Evolutionary conservation across 495 filamentous ascomycete genomes (phyloP), one percentile per base, ranked within the genome.

Genomic region (Trichoderma gamsii): DNA sequence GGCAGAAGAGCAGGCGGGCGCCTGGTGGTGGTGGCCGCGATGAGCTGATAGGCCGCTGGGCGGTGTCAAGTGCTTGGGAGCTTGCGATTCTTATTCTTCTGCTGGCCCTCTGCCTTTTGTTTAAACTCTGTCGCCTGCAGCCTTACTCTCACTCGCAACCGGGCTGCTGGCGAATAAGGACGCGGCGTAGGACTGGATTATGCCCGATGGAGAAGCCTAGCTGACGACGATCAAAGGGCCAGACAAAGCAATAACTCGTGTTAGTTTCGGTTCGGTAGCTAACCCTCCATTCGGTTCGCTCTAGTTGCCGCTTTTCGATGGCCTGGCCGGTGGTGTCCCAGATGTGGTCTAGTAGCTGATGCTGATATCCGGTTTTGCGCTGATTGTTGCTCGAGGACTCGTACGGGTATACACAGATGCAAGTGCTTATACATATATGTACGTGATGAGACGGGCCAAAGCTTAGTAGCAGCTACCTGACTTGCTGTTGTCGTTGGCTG

Each of bases 31-130:
- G 56, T 61, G 56, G 23, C 27, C 56, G 56, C 23, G 56, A 32
- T 32, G 27, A 32, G 56, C 56, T 61, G 56, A 61, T 61, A 61
- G 56, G 56, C 56, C 27, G 56, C 56, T 11, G 3, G 32, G 56
- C 23, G 29, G 23, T 18, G 56, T 61, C 56, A 15, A 61, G 27
- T 15, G 16, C 23, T 29, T 29, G 27, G 56, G 25, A 32, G 25
- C 56, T 5, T 73, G 71, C 70, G 70, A 68, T 67, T 70, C 46
- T 71, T 66, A 66, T 70, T 67, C 44, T 70, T 67, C 27, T 68
- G n/a, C 23, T 68, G 63, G 65, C 63, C 27, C 51, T 29, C 52
- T 72, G 66, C 66, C 56, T 66, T 41, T 64, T 69, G n/a, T 66
- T 32, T 49, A 35, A 61, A 32, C 56, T 61, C 56, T 61, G 56